Evolutionary conservation across 192 early-diverging fungal species (phyloP), one percentile per base, ranked within the genome.

Genomic region (Polychytrium aggregatum): DNA sequence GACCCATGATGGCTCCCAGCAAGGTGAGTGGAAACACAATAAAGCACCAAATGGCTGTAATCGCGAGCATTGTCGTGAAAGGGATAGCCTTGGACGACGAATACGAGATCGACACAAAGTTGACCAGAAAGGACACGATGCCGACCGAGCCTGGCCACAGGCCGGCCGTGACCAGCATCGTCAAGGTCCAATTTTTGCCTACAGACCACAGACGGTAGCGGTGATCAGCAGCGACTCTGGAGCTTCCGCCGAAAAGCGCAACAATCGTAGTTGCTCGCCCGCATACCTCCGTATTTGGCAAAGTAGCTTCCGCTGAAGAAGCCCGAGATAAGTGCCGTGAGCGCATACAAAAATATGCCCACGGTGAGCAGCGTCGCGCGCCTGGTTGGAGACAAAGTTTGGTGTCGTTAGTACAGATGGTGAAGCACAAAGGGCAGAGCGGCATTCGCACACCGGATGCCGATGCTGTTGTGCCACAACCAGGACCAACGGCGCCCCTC

Each of bases 41-140:
- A 29, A 89, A 61, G 1, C 79, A 64, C 89, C 88, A 97, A n/a
- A 97, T 70, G 0, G 76, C 79, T 11, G 84, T 48, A 11, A 92
- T 61, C 11, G 84, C 83, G 33, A 87, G 31, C 70, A 97, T 82
- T 29, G 89, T 87, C 4, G 80, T 79, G 45, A 84, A 86, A 0
- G 92, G 89, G 14, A 93, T 89, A 1, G 93, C 93, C 6, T 83
- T 79, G 0, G 93, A 89, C 22, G 92, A 92, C 29, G 75, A 63
- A 38, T 80, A 76, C 1, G 67, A 78, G 29, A 90, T 84, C 37
- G 92, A 65, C 57, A 88, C 84, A 38, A 93, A 80, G 64, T 97
- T 97, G 55, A 97, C 68, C 2, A 72, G 41, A 30, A 88, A 53
- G 39, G 83, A 68, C 0, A 77, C 48, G 22, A 67, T 45, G 10